Evolutionary conservation across 2,329 filamentous ascomycete genomes (phyloP), one percentile per base, ranked within the genome.

Genomic region (Drechmeria coniospora): DNA sequence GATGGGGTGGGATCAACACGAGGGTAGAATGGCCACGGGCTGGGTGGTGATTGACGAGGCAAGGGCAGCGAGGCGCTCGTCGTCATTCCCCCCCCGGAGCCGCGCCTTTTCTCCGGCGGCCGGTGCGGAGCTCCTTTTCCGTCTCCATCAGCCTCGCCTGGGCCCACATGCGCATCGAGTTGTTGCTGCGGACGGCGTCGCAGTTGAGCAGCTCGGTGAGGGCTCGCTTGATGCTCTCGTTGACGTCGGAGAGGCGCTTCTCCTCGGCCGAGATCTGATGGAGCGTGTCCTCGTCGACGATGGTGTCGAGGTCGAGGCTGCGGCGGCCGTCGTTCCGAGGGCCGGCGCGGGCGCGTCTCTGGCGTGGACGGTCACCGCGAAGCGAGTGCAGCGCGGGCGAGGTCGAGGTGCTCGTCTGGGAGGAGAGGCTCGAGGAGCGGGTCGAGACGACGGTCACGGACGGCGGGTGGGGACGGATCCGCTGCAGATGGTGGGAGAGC

Each of bases 131-230:
- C 39, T 73, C 66, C 40, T 64, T 63, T 41, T 74, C 68, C 13
- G 68, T 70, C 39, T 72, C 65, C 61, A 74, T 63, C 15, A 74
- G 51, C 10, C 67, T 54, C 13, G 61, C 57, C 45, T 73, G 68
- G 19, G 73, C 64, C 62, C 65, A 73, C 33, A 59, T 66, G 26
- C 68, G 64, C 42, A 68, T 63, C 1, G 56, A 51, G 16, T 51
- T 48, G 33, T 71, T 63, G 25, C 45, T 49, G 23, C 66, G 63
- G 11, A 70, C 64, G 21, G 59, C 51, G 15, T 66, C 61, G 47
- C 65, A 72, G 49, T 73, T 74, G 40, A 74, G 59, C 10, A 74
- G 58, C 45, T 72, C 68, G 5, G 68, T 74, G 38, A 74, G 44
- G 2, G 66, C 63, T 18, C 66, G 59, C 52, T 74, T 74, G 52